phyloP scores from a whole-genome alignment of 2,329 filamentous ascomycete species.

The Pestalotiopsis sp. region DNA sequence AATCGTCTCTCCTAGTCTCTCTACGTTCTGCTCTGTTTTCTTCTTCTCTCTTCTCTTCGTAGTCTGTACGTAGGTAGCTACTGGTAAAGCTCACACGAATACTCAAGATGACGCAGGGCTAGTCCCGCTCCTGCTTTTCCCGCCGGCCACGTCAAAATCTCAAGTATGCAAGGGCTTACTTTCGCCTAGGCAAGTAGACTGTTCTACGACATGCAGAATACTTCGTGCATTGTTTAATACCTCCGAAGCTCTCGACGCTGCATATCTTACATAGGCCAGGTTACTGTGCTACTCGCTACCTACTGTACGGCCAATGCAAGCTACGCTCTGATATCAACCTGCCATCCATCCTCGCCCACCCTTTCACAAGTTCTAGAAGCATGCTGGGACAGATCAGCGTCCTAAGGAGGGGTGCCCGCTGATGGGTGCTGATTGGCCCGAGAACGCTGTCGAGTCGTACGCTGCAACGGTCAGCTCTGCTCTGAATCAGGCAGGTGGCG shows the following conservation, averaged over 20 bases:
- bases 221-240: background rate
- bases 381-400: background rate
- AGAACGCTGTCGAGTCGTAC: conserved; percentile 1
- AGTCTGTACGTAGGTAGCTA: background rate
- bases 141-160: background rate
- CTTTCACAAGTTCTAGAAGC: background rate
- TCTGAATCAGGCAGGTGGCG: conserved; percentile 1
- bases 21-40: background rate
- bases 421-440: background rate
- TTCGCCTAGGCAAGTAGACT: background rate
- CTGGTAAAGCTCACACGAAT: too few relatives aligned
- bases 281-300: background rate
- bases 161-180: background rate
- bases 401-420: background rate
- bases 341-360: background rate
- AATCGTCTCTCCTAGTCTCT: background rate
- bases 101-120: too few relatives aligned
- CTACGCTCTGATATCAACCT: background rate
- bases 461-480: background rate
- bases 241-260: background rate
- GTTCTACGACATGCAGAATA: background rate
- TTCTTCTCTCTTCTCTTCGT: background rate
- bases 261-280: background rate
- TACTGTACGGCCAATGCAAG: background rate
- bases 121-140: background rate